phyloP scores from a whole-genome alignment of 2,329 filamentous ascomycete species.

The Gnomoniopsis smithogilvyi region DNA sequence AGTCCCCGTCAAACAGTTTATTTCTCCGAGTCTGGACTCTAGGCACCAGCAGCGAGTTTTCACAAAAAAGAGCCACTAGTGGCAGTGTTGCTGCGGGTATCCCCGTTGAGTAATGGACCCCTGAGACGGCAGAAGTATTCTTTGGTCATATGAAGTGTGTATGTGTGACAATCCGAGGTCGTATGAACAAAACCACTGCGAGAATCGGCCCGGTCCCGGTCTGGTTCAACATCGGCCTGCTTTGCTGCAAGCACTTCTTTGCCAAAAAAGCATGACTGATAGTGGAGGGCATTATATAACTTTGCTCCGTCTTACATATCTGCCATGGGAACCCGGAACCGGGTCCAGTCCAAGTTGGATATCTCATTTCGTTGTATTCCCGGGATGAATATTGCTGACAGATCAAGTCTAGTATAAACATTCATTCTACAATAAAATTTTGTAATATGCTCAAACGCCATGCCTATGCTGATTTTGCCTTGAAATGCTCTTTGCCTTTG shows the following conservation, averaged over 20 bases:
- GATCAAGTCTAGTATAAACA: neutral
- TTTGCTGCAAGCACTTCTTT: neutral
- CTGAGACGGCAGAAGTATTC: neutral
- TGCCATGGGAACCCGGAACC: neutral
- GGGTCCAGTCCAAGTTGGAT: neutral
- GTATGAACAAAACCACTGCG: neutral
- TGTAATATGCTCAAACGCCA: neutral
- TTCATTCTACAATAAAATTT: neutral
- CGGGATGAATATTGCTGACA: neutral
- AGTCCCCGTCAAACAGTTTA: no score
- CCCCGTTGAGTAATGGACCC: neutral
- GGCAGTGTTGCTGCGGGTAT: neutral
- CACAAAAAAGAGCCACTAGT: no score
- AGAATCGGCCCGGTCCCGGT: constrained; percentile 1
- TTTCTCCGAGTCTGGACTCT: no score
- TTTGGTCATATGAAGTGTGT: neutral
- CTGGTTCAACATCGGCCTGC: neutral
- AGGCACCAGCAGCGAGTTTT: no score
- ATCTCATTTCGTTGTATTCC: neutral
- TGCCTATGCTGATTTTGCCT: neutral
- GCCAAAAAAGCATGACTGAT: neutral
- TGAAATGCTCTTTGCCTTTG: neutral
- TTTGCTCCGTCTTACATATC: constrained; percentile 8
- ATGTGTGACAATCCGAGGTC: neutral
- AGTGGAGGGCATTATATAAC: neutral